Percentiles rank a stretch among this genome's conserved stretches.
Conservation (phyloP, 2,329 filamentous ascomycete genomes). For the Dothiorella sarmentorum region DNA sequence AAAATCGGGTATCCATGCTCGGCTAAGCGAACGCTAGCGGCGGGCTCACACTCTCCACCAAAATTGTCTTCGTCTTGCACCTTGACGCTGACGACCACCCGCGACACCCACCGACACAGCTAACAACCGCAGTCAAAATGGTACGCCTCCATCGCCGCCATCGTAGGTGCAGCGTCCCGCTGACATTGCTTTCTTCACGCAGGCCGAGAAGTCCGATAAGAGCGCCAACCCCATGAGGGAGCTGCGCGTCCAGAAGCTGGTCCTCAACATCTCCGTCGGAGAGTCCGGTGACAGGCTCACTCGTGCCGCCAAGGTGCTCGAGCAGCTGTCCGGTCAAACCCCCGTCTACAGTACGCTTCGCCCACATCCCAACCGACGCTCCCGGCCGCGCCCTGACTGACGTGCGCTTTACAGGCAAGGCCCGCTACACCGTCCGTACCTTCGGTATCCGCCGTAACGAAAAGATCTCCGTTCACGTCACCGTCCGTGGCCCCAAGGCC, state of each 20-base stretch:
- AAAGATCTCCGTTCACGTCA: conserved; percentile 99
- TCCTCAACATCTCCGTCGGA: conserved; percentile 99
- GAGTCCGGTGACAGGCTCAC: conserved; percentile 99
- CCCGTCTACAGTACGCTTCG: conserved; percentile 86
- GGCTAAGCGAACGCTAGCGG: conserved; percentile 19
- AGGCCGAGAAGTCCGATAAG: conserved; percentile 61
- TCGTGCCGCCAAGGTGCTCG: conserved; percentile 98
- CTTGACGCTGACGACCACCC: conserved; percentile 26
- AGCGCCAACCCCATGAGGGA: conserved; percentile 98
- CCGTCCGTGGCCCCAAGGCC: conserved; percentile 97
- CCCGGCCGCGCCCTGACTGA: not conserved
- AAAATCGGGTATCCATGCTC: conserved; percentile 11
- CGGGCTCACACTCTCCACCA: conserved; percentile 19
- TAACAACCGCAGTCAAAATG: conserved; percentile 40
- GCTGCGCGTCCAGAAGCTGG: conserved; percentile 98
- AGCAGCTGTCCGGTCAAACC: conserved; percentile 99
- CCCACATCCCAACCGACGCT: not conserved
- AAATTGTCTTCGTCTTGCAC: conserved; percentile 18
- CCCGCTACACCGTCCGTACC: conserved; percentile 99
- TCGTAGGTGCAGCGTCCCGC: conserved; percentile 17
- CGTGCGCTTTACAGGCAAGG: conserved; percentile 69
- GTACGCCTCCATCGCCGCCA: conserved; percentile 25
- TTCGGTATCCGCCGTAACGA: conserved; percentile 99
- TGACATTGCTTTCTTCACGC: conserved; percentile 24
- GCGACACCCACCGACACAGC: conserved; percentile 29